These are phyloP conservation scores for Hypoxylon sp. DNA, from an alignment of 2,329 filamentous ascomycete species.

Conservation along the genomic window DNA sequence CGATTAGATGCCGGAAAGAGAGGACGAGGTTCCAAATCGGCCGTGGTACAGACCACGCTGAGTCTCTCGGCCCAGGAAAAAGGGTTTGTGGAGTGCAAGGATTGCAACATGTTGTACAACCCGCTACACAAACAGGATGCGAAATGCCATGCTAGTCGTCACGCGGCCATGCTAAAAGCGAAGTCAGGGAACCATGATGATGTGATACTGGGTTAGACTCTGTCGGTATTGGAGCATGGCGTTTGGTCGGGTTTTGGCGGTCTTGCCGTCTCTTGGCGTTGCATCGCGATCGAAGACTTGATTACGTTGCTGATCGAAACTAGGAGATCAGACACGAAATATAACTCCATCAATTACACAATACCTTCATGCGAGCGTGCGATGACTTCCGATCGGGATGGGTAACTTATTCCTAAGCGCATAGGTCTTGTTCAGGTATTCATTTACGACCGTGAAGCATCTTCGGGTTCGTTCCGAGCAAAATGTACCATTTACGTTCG, in stretches of 20 bases:
- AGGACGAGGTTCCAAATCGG: slow-evolving; percentile 37
- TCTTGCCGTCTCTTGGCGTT: not conserved
- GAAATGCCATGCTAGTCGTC: slow-evolving; percentile 55
- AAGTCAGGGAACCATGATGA: slow-evolving; percentile 27
- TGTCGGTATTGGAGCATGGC: not conserved
- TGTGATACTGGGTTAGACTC: slow-evolving; percentile 14
- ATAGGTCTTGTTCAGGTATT: not conserved
- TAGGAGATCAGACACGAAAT: not conserved
- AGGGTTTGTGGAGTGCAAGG: slow-evolving; percentile 56
- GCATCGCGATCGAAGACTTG: not conserved
- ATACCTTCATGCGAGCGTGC: not conserved
- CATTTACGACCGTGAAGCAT: no score
- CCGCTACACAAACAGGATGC: slow-evolving; percentile 58
- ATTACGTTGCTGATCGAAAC: not conserved
- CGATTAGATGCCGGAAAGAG: slow-evolving; percentile 28
- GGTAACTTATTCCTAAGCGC: not conserved
- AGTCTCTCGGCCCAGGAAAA: slow-evolving; percentile 54
- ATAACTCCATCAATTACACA: not conserved
- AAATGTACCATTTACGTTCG: not conserved
- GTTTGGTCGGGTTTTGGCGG: not conserved
- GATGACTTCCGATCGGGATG: not conserved
- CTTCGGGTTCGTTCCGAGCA: not conserved
- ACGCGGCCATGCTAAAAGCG: slow-evolving; percentile 49
- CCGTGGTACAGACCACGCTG: slow-evolving; percentile 56
- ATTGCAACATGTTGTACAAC: slow-evolving; percentile 60